phyloP scores from a whole-genome alignment of 768 basidiomycete species.

The Xerocomellus chrysenteron region DNA sequence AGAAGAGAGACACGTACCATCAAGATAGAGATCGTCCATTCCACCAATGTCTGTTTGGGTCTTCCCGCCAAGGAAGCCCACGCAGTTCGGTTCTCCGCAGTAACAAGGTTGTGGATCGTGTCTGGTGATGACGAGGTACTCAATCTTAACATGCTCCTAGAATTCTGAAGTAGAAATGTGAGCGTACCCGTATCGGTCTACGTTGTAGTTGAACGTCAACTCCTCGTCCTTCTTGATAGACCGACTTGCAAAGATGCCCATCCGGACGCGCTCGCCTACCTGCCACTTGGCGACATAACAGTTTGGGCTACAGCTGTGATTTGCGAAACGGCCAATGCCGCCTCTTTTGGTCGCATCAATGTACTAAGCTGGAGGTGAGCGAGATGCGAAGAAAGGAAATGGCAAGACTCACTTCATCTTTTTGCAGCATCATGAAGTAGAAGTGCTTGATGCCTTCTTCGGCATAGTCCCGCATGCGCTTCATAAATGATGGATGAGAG shows the following conservation, averaged over 20 bases:
- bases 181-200: constrained; percentile 94
- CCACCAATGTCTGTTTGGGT: constrained; percentile 94
- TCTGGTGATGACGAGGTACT: constrained; percentile 37
- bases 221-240: constrained; percentile 78
- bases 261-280: constrained; percentile 81
- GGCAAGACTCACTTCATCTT: constrained; percentile 76
- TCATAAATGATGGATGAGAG: constrained; percentile 79
- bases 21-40: constrained; percentile 93
- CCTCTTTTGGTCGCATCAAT: constrained; percentile 98
- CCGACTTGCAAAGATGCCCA: constrained; percentile 97
- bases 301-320: constrained; percentile 97
- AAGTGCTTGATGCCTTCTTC: constrained; percentile 94
- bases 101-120: constrained; percentile 94
- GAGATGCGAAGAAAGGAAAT: not conserved
- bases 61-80: constrained; percentile 96
- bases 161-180: not conserved
- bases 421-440: constrained; percentile 99
- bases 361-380: constrained; percentile 50
- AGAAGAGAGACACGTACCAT: constrained; percentile 50
- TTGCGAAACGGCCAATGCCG: constrained; percentile 95
- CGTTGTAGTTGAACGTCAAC: constrained; percentile 98
- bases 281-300: constrained; percentile 99
- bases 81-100: constrained; percentile 93
- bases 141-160: not conserved
- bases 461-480: constrained; percentile 92